These are phyloP conservation scores for Eucalyptus erythrocorys DNA, from an alignment of 345 rosid genomes.

Conservation along the genomic window DNA sequence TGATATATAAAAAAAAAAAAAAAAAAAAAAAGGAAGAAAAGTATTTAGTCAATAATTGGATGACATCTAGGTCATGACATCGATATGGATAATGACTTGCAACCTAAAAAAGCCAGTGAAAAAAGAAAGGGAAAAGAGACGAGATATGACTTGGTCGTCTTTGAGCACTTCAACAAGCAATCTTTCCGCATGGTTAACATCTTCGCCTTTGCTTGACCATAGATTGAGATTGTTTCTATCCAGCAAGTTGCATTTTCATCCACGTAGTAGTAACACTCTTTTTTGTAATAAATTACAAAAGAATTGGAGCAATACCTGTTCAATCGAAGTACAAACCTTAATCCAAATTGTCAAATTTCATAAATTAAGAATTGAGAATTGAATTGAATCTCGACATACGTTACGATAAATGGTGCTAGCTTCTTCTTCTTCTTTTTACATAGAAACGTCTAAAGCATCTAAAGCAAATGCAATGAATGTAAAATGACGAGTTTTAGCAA, in stretches of 20 bases:
- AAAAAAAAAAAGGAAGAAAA: neutral
- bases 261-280: neutral
- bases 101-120: neutral
- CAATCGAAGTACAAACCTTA: neutral
- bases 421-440: too few relatives aligned
- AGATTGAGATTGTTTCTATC: neutral
- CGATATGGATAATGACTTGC: neutral
- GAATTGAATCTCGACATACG: neutral
- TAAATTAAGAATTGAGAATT: neutral
- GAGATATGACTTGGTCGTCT: neutral
- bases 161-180: neutral
- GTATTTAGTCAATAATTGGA: neutral
- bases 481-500: neutral
- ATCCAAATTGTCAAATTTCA: fast-evolving
- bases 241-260: neutral
- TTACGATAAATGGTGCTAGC: neutral
- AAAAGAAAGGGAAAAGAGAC: neutral
- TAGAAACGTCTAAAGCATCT: neutral
- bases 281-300: neutral
- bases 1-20: neutral
- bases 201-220: neutral
- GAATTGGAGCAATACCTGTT: neutral
- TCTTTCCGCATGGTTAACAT: neutral
- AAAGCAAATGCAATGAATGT: neutral
- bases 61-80: neutral